Conservation (phyloP, 1,284 basidiomycete species). For the Volvariella volvacea region DNA sequence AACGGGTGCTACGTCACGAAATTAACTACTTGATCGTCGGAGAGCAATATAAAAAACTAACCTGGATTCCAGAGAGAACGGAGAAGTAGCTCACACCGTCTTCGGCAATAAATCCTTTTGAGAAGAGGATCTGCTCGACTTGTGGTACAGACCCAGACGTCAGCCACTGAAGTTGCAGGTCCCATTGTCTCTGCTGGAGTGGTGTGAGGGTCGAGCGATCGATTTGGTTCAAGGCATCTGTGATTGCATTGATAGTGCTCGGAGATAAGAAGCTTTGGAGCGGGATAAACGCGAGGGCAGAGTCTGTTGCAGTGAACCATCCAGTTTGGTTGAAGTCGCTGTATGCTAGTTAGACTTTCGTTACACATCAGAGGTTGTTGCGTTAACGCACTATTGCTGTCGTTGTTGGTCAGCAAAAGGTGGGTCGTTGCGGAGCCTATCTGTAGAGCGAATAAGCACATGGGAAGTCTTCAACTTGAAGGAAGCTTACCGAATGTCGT, state of each 20-base stretch:
- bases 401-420: neutral
- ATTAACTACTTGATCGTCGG: neutral
- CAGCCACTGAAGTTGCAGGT: neutral
- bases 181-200: neutral
- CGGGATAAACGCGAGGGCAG: neutral
- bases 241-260: neutral
- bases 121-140: neutral
- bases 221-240: neutral
- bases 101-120: neutral
- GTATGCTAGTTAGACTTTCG: neutral
- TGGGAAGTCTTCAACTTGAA: neutral
- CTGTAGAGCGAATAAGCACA: neutral
- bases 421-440: neutral
- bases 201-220: neutral
- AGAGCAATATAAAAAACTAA: neutral
- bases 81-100: neutral
- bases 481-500: neutral
- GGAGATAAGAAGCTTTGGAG: neutral
- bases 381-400: slow-evolving; percentile 1
- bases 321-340: neutral
- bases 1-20: neutral
- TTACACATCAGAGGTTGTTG: neutral
- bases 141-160: neutral
- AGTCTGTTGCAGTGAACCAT: neutral
- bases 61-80: neutral